Evolutionary conservation across 352 stramenopile species (phyloP).

Genomic region (Phytophthora sansomeana): DNA sequence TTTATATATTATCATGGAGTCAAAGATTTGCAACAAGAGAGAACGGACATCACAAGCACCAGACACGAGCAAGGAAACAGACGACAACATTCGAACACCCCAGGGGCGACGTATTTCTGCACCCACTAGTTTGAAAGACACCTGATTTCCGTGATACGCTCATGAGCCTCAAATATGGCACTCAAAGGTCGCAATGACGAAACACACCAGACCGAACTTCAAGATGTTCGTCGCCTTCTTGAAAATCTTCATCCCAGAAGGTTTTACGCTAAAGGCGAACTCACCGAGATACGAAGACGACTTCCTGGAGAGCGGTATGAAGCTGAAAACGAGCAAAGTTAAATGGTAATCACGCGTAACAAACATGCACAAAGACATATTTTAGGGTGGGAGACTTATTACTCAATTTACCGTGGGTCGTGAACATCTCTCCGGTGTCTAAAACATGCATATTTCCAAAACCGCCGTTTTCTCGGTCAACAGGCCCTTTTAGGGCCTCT

Average conservation of each 20-base stretch:
- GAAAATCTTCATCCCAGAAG: not conserved
- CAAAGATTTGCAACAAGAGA: not conserved
- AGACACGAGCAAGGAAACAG: no score
- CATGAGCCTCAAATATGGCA: constrained; percentile 3
- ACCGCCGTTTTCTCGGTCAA: constrained; percentile 4
- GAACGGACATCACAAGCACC: not conserved
- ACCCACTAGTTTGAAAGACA: no score
- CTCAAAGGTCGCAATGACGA: not conserved
- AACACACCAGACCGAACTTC: constrained; percentile 4
- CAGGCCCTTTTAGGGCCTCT: not conserved
- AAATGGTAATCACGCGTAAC: constrained; percentile 3
- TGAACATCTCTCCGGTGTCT: not conserved
- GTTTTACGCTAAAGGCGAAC: not conserved
- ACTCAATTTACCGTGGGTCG: not conserved
- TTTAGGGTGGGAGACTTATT: not conserved
- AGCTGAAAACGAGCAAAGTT: not conserved
- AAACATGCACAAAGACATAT: constrained; percentile 1
- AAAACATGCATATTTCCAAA: no score
- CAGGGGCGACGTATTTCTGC: no score
- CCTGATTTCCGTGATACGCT: no score
- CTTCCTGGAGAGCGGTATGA: not conserved
- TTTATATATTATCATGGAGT: not conserved
- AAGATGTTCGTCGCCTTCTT: constrained; percentile 6
- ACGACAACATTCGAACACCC: no score
- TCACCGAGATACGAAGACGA: not conserved